A percentile compares a stretch with the other conserved stretches of the same genome.
These are phyloP conservation scores for Solanum gracilifrons DNA, from an alignment of 257 asterid species.

Conservation along the genomic window DNA sequence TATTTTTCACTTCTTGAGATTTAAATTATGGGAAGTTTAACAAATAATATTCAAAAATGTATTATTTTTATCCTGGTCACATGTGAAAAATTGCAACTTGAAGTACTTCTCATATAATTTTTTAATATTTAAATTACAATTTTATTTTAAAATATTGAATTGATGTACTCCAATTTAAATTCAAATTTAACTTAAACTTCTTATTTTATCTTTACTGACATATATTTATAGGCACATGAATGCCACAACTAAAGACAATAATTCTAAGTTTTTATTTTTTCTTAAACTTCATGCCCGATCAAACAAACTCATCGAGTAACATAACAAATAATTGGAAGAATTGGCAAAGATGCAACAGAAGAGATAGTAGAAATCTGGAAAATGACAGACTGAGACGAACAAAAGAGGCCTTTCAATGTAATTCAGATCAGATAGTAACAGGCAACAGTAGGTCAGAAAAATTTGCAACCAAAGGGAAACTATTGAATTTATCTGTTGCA, in stretches of 20 bases:
- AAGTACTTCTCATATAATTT: not conserved
- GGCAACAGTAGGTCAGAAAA: constrained; percentile 4
- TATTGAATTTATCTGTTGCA: constrained; percentile 14
- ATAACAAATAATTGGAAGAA: not conserved
- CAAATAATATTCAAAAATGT: not conserved
- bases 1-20: not conserved
- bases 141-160: not conserved
- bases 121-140: not conserved
- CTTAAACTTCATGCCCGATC: not conserved
- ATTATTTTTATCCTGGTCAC: not conserved
- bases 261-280: not conserved
- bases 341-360: not conserved
- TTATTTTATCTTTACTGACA: not conserved
- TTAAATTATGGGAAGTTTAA: not conserved
- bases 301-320: not conserved
- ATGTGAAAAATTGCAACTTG: not conserved
- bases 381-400: not conserved
- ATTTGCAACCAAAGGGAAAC: constrained; percentile 6
- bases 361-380: not conserved
- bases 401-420: not conserved
- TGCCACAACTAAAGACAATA: not conserved
- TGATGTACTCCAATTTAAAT: not conserved
- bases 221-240: too few species aligned
- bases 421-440: constrained; percentile 11
- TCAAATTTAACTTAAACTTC: not conserved